Evolutionary conservation across 306 rosid genomes (phyloP), one percentile per base, ranked within the genome.

Genomic region (barrel medic (Medicago truncatula)): DNA sequence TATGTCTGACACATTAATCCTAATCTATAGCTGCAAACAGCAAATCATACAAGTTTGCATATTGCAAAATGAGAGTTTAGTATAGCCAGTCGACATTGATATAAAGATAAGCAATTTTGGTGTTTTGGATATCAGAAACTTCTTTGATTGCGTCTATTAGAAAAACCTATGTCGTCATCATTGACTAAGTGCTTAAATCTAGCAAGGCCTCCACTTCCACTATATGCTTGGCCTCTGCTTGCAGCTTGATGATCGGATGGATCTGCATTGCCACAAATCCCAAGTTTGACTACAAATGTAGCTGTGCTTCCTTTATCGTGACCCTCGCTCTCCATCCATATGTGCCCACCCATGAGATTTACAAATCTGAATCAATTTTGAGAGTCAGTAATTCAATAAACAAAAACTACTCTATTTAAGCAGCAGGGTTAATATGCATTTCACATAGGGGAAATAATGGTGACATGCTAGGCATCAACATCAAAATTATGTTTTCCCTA

Each of bases 251-350:
- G 83, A 54, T 70, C 80, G 20, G 87, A n/a, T 15, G 83, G n/a
- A 65, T 87, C 97, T 59, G 84, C 78, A 43, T 68, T 84, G 80
- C 80, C 76, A 74, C 85, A 87, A 50, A 76, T 88, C 81, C 93
- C 97, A 18, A 95, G 97, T 76, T 86, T 92, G 64, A 92, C 86
- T 3, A 95, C 80, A 74, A 96, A 87, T 74, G 87, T 80, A 7
- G 86, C 84, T 4, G 86, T 87, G 79, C 85, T 84, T 71, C 99
- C 99, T 82, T 83, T 96, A 40, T 87, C 91, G 17, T 58, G 77
- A 39, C 99, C 99, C 73, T 90, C 96, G 5, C 99, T 95, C 78
- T 92, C 97, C 5, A 92, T 85, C 97, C 99, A 92, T 44, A 95
- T 83, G 78, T 88, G 91, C 58, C 99, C 97, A 70, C 93, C 99